phyloP scores from a whole-genome alignment of 2,329 filamentous ascomycete species.

The Aspergillus pseudonomiae region DNA sequence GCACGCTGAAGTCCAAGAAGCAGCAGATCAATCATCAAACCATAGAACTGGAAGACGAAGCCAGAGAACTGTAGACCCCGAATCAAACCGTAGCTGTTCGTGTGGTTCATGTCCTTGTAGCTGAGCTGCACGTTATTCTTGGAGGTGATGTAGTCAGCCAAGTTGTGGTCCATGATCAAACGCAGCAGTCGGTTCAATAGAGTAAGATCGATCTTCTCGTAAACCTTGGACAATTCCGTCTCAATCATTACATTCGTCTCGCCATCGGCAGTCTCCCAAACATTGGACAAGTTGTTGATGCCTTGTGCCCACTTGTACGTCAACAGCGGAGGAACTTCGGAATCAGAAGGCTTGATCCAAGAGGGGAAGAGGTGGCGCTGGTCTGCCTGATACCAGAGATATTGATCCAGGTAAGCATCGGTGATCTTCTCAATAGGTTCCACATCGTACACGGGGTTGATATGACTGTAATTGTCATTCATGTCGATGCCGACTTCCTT shows the following conservation, averaged over 20 bases:
- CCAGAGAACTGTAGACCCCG: constrained; percentile 96
- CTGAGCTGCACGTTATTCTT: constrained; percentile 99
- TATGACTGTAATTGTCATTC: constrained; percentile 99
- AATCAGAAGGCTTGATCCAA: constrained; percentile 99
- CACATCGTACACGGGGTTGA: constrained; percentile 98
- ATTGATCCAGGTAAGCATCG: constrained; percentile 97
- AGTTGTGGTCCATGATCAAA: constrained; percentile 98
- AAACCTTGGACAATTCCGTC: constrained; percentile 97
- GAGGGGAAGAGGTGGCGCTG: constrained; percentile 95
- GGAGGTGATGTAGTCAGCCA: constrained; percentile 97
- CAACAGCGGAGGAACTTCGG: constrained; percentile 89
- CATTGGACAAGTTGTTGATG: constrained; percentile 94
- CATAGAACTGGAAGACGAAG: constrained; percentile 99
- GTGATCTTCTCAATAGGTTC: constrained; percentile 99
- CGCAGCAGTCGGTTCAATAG: constrained; percentile 89
- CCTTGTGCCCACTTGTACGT: constrained; percentile 99
- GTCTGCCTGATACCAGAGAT: constrained; percentile 98
- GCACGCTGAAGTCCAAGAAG: constrained; percentile 91
- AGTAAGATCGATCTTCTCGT: constrained; percentile 98
- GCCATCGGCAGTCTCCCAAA: constrained; percentile 91
- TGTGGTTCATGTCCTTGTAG: constrained; percentile 99
- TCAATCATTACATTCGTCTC: constrained; percentile 99
- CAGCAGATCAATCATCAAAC: constrained; percentile 88
- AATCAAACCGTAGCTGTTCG: constrained; percentile 98
- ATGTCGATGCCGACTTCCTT: constrained; percentile 99